These are phyloP conservation scores for Entomortierella beljakovae DNA, from an alignment of 192 early-diverging fungal genomes.

Conservation along the genomic window DNA sequence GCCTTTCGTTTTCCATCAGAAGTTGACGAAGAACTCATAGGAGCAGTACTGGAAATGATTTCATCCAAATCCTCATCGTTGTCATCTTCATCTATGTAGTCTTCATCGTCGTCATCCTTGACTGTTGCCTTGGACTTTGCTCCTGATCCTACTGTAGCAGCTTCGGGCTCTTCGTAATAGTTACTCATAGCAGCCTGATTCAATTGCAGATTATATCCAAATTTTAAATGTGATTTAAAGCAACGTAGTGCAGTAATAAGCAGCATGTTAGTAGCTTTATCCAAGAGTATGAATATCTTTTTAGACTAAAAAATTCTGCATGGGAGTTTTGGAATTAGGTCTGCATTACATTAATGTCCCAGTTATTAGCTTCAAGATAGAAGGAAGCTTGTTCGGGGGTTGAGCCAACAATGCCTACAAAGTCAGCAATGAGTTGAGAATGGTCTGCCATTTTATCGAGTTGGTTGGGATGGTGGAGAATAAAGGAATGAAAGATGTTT, in stretches of 20 bases:
- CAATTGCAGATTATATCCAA: background rate
- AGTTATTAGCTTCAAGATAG: constrained; percentile 80
- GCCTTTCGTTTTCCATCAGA: constrained; percentile 38
- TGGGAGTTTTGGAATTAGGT: background rate
- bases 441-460: constrained; percentile 56
- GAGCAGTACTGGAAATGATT: constrained; percentile 9
- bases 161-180: constrained; percentile 70
- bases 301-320: background rate
- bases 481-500: background rate
- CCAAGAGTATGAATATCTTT: too few species aligned
- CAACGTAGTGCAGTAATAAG: too few species aligned
- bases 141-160: constrained; percentile 4
- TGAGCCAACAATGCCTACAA: constrained; percentile 66
- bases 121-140: constrained; percentile 4
- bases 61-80: constrained; percentile 53
- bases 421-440: constrained; percentile 67
- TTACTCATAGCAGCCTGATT: constrained; percentile 70
- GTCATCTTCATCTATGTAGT: constrained; percentile 53
- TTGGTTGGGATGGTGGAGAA: background rate
- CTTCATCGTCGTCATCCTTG: constrained; percentile 56
- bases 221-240: background rate
- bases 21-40: constrained; percentile 5
- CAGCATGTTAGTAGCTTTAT: too few species aligned
- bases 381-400: constrained; percentile 72
- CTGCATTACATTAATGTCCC: constrained; percentile 77